Conservation (phyloP, 768 basidiomycete genomes). For the Podaxis carcinomalis region DNA sequence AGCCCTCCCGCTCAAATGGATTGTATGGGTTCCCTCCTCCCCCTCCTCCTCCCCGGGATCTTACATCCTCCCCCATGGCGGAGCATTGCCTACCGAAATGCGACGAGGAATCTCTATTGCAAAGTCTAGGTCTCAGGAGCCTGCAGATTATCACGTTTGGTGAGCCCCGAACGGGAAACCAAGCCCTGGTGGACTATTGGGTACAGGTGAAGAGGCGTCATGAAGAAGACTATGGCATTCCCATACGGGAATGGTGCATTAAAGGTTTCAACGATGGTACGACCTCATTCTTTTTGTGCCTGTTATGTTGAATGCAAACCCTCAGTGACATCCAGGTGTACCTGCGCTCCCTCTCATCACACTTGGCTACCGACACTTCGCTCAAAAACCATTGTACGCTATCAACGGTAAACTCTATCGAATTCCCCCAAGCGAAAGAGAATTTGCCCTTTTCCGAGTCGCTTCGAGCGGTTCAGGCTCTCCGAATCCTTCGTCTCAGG, state of each 20-base stretch:
- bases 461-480: not conserved
- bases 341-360: constrained; percentile 49
- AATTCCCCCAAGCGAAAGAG: constrained; percentile 40
- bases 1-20: not conserved
- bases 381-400: constrained; percentile 44
- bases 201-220: constrained; percentile 29
- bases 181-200: constrained; percentile 37
- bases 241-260: constrained; percentile 43
- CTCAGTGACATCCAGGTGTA: constrained; percentile 34
- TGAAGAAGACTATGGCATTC: constrained; percentile 29
- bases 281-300: constrained; percentile 8
- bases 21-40: not conserved
- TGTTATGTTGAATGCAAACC: not conserved
- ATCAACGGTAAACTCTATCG: constrained; percentile 42
- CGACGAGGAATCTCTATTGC: constrained; percentile 11
- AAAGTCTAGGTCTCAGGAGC: constrained; percentile 22
- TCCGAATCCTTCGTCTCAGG: not conserved
- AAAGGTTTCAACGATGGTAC: constrained; percentile 56
- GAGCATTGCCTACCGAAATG: not conserved
- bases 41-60: not conserved
- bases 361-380: constrained; percentile 52
- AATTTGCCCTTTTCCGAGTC: constrained; percentile 41
- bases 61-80: not conserved
- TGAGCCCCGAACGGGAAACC: constrained; percentile 45
- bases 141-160: constrained; percentile 49